Base-by-base conservation (phyloP, 1,284 basidiomycete genomes). In the Polyporus tsugae region DNA sequence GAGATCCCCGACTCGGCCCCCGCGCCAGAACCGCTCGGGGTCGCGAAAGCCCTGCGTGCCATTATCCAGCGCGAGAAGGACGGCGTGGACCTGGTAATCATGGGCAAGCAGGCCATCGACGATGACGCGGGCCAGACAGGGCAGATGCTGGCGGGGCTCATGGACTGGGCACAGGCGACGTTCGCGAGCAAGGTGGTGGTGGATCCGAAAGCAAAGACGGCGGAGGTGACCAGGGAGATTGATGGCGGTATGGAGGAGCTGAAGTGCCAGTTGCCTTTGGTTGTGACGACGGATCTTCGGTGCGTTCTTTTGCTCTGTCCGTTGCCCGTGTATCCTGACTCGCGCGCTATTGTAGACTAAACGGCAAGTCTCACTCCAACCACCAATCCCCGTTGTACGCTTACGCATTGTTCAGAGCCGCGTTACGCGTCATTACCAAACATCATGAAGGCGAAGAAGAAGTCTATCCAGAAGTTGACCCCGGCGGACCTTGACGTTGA, bases 381-480 rank as follows among this genome's bases (percentile, higher is more conserved):
- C 19, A 29, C 9, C 13, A 29, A 11, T 13, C 9, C 36, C 11
- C 22, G 6, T 11, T 41, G n/a, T 35, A 46, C 38, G 49, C 19
- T 41, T 41, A 42, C 25, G 46, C 58, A 44, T 52, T 60, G 57
- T 63, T 66, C 80, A 94, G 96, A 97, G 80, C 96, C 96, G 13
- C 91, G 96, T 74, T 98, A 97, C 78, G 96, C 96, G 0, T 96
- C 96, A 35, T 81, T 98, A 71, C 96, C 96, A 19, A 97, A 96
- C 78, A 97, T 97, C 81, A 98, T 97, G 95, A 97, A 97, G 84
- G 97, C 97, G 33, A 99, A 99, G 88, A 99, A 99, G 89, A 99
- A 99, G 84, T 93, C 94, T 33, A 84, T 99, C 62, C 92, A 97
- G 82, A 97, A 95, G 78, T 77, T 96, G 70, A 90, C 90, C 41